Evolutionary conservation across 768 basidiomycete genomes (phyloP).

Genomic region (Phaeolepiota aurea): DNA sequence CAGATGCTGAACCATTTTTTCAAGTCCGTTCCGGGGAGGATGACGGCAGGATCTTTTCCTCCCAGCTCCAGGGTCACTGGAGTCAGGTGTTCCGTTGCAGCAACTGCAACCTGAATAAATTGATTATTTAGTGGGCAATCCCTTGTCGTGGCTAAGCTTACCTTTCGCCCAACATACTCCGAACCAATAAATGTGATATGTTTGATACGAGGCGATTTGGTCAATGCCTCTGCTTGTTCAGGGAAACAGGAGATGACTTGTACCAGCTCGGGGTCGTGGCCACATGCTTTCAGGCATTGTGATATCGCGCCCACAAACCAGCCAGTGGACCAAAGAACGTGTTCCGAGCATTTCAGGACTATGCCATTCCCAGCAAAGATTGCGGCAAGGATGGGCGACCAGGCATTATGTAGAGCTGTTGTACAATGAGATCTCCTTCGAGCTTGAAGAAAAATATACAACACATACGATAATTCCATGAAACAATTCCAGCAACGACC

Average conservation of each 20-base stretch:
- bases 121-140: too few relatives aligned
- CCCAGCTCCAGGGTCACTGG: conserved; percentile 93
- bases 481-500: conserved; percentile 87
- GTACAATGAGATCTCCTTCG: conserved; percentile 4
- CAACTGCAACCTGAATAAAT: conserved; percentile 56
- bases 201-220: conserved; percentile 69
- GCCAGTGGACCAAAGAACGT: conserved; percentile 84
- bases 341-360: conserved; percentile 87
- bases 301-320: conserved; percentile 80
- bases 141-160: too few relatives aligned
- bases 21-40: conserved; percentile 81
- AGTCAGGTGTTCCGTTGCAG: conserved; percentile 80
- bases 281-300: conserved; percentile 70
- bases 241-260: conserved; percentile 90
- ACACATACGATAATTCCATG: conserved; percentile 84
- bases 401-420: conserved; percentile 84
- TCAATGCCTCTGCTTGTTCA: conserved; percentile 76
- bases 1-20: conserved; percentile 72
- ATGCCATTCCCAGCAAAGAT: conserved; percentile 88
- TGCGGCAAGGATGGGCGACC: conserved; percentile 88
- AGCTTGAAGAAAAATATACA: neutral
- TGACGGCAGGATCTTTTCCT: conserved; percentile 89
- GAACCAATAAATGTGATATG: conserved; percentile 96
- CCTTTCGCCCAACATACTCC: conserved; percentile 68
- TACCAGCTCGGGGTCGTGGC: conserved; percentile 80